These are phyloP conservation scores for Kodamaea leandrae DNA, from an alignment of 805 yeast species.

Conservation along the genomic window DNA sequence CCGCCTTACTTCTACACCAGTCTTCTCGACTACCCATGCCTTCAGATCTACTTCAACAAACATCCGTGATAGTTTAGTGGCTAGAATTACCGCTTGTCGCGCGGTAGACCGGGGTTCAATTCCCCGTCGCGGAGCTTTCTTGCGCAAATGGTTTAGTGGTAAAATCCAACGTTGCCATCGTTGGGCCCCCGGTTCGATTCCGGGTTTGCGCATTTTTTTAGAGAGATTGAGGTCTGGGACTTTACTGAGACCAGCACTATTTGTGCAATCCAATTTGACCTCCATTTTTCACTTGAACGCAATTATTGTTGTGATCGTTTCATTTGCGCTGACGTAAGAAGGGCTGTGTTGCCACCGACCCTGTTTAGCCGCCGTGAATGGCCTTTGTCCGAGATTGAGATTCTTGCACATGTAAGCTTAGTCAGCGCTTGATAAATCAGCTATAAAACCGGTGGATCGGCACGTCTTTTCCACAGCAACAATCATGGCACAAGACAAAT, in stretches of 20 bases:
- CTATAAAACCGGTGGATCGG: neutral
- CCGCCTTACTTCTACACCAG: too few relatives aligned
- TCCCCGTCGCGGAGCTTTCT: constrained; percentile 10
- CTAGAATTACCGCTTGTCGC: constrained; percentile 11
- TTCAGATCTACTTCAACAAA: neutral
- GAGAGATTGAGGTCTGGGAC: too few relatives aligned
- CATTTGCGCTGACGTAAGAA: too few relatives aligned
- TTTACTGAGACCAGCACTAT: too few relatives aligned
- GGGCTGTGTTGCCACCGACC: too few relatives aligned
- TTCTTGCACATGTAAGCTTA: too few relatives aligned
- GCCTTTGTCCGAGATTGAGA: too few relatives aligned
- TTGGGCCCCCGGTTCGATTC: constrained; percentile 10
- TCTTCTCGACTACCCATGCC: too few relatives aligned
- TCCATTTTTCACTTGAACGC: neutral
- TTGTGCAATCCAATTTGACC: neutral
- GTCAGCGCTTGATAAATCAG: too few relatives aligned
- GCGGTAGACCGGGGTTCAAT: constrained; percentile 11
- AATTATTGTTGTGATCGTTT: too few relatives aligned
- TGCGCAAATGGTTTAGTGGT: constrained; percentile 7
- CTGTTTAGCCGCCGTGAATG: too few relatives aligned
- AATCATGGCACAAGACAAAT: constrained; percentile 17
- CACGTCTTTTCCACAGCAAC: neutral
- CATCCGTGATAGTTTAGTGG: constrained; percentile 10
- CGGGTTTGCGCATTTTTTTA: constrained; percentile 8
- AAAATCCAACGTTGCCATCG: constrained; percentile 9